A percentile compares a stretch with the other conserved stretches of the same genome.
Evolutionary conservation across 345 rosid genomes (phyloP).

Genomic region (Citrus maxima): DNA sequence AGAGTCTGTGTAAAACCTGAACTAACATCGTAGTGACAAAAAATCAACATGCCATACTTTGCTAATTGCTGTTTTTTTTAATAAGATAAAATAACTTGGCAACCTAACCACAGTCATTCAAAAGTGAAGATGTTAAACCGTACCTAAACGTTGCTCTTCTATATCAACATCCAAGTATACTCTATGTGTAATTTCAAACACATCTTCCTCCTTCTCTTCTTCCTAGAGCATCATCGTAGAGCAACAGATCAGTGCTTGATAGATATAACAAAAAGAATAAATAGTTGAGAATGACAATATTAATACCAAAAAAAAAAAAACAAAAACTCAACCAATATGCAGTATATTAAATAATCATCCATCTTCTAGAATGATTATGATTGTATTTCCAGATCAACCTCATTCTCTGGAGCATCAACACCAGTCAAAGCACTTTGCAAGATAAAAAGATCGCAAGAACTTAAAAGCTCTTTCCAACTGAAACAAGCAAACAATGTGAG

Average conservation of each 20-base stretch:
- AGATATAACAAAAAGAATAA: conserved; percentile 5
- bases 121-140: neutral
- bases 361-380: neutral
- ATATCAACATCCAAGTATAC: conserved; percentile 93
- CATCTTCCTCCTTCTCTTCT: conserved; percentile 49
- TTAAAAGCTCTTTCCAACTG: neutral
- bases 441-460: neutral
- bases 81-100: neutral
- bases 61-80: neutral
- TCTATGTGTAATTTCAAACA: conserved; percentile 78
- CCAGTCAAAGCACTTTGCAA: neutral
- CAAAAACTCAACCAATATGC: neutral
- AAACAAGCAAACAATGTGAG: neutral
- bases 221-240: conserved; percentile 39
- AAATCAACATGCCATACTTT: neutral
- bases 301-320: neutral
- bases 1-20: neutral
- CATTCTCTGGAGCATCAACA: neutral
- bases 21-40: neutral
- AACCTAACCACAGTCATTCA: neutral
- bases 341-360: neutral
- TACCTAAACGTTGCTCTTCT: conserved; percentile 87
- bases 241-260: neutral
- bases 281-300: neutral
- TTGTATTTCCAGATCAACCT: neutral